Conservation (phyloP, 768 basidiomycete species). For the Chiua virens region DNA sequence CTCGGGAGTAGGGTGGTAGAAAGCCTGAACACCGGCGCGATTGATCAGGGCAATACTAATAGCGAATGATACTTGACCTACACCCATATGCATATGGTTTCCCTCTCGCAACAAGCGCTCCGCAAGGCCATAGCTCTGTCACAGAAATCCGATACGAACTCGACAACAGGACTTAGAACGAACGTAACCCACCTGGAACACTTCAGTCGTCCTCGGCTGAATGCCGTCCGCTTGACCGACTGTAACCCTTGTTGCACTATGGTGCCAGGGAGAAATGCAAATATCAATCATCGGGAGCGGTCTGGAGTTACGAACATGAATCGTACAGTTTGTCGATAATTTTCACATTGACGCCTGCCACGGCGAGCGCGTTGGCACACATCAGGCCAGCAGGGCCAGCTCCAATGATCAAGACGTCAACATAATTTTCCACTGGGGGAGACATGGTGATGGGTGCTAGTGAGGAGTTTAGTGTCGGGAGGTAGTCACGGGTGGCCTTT, state of each 20-base stretch:
- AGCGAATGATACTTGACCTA: constrained; percentile 33
- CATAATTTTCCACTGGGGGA: constrained; percentile 22
- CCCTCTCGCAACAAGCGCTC: constrained; percentile 63
- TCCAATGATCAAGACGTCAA: constrained; percentile 50
- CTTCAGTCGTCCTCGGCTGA: constrained; percentile 54
- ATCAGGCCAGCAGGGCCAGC: constrained; percentile 62
- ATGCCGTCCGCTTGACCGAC: constrained; percentile 59
- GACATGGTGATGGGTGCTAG: constrained; percentile 14
- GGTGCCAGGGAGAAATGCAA: background rate
- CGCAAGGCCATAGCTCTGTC: constrained; percentile 74
- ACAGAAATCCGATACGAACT: background rate
- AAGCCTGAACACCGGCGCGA: constrained; percentile 46
- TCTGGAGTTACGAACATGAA: background rate
- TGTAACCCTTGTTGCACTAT: constrained; percentile 40
- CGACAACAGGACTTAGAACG: too few species aligned
- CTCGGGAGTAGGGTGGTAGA: constrained; percentile 65
- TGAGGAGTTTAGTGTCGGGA: too few species aligned
- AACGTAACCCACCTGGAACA: constrained; percentile 40
- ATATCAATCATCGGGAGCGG: too few species aligned
- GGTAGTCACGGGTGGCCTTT: too few species aligned
- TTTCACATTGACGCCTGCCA: constrained; percentile 43
- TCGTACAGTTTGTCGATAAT: constrained; percentile 48
- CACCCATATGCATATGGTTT: constrained; percentile 68
- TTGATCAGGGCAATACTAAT: background rate
- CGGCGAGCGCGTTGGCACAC: constrained; percentile 59